phyloP scores from a whole-genome alignment of 2,329 filamentous ascomycete genomes.

The Alternaria postmessia region DNA sequence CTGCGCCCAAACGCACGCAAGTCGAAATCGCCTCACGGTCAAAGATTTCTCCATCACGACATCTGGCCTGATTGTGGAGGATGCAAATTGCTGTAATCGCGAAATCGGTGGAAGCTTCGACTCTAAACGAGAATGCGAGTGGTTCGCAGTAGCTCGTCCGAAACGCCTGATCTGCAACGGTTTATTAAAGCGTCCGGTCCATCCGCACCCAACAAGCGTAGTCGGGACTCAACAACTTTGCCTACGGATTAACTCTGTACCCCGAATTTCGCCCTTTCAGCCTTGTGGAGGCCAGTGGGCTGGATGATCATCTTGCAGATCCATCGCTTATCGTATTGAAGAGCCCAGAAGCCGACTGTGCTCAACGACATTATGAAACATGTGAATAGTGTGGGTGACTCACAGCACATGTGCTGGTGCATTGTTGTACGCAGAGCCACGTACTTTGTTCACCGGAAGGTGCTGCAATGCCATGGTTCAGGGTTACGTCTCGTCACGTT shows the following conservation, averaged over 20 bases:
- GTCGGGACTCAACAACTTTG: conserved; percentile 2
- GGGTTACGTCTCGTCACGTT: no score
- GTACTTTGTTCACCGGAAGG: not conserved
- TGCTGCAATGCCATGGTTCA: not conserved
- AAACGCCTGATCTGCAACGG: conserved; percentile 4
- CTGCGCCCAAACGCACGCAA: conserved; percentile 2
- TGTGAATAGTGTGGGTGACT: not conserved
- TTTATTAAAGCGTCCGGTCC: not conserved
- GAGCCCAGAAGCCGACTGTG: not conserved
- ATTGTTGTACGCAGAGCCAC: not conserved
- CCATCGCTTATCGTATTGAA: conserved; percentile 4
- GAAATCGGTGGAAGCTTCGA: not conserved
- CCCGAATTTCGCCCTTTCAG: not conserved
- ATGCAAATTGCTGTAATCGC: conserved; percentile 7
- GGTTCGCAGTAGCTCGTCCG: conserved; percentile 6
- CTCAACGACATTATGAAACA: not conserved
- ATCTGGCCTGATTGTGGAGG: conserved; percentile 14
- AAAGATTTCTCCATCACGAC: conserved; percentile 10
- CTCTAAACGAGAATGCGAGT: conserved; percentile 1
- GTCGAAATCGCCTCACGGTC: not conserved
- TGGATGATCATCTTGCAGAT: conserved; percentile 3
- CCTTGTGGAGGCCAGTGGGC: conserved; percentile 1
- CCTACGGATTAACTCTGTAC: not conserved
- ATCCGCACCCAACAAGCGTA: conserved; percentile 3
- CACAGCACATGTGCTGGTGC: not conserved